Base-by-base conservation (phyloP, 1,284 basidiomycete species). In the Heterobasidion parviporum region DNA sequence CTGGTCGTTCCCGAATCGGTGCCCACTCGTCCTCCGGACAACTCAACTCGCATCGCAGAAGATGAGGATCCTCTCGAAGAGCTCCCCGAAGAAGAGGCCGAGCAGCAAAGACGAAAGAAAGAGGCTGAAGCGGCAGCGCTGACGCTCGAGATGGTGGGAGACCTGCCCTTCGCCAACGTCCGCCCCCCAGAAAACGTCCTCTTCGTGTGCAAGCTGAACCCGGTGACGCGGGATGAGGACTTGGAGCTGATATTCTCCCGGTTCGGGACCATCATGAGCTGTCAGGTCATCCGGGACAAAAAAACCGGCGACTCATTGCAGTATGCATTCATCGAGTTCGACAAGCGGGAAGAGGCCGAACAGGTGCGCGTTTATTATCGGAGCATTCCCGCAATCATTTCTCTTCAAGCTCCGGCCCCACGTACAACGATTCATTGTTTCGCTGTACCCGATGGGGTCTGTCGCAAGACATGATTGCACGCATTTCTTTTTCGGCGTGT, bases 241-340 rank as follows among this genome's bases (percentile, higher is more conserved):
- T 75, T 99, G 48, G 95, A 99, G 68, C 82, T 99, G 53, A 99
- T 99, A 59, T 99, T 99, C 68, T 94, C 90, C 43, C 79, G 97
- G 20, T 99, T 99, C 65, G 96, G 97, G 15, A 81, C 81, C 35
- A 98, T 99, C 64, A 87, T 98, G 79, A 94, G 90, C 64, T 99
- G 97, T 72, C 95, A 99, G 69, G 91, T 99, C 53, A 96, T 99
- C 61, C 77, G 92, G 54, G 96, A 99, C 70, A 95, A 94, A 70
- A 90, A 87, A 71, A 95, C 94, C 6, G 95, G 96, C 0, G 97
- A 99, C 70, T 93, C 89, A 46, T 72, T 99, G 58, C 96, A 99
- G 69, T 99, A 99, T 68, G 96, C 97, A 1, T 99, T 99, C 67
- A 94, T 99, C 65, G 97, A 99, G 72, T 99, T 98, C 72, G 94